Evolutionary conservation across 2,329 filamentous ascomycete genomes (phyloP).

Genomic region (Sclerotinia trifoliorum): DNA sequence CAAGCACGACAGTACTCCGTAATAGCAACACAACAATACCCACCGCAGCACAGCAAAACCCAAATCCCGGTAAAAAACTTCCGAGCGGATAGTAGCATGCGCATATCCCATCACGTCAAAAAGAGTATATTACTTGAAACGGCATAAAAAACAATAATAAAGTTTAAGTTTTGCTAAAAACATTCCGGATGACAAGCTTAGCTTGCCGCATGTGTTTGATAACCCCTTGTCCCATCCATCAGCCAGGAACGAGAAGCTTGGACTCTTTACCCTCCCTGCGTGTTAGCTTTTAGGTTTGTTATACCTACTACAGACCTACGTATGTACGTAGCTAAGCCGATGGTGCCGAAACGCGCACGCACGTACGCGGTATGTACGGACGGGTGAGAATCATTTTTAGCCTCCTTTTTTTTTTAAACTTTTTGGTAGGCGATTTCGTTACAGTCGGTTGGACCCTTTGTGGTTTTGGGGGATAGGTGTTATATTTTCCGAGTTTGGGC

Average conservation of each 20-base stretch:
- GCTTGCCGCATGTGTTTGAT: not conserved
- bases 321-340: not conserved
- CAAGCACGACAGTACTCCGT: too few species aligned
- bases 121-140: not conserved
- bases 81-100: not conserved
- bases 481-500: not conserved
- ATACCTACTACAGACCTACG: not conserved
- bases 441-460: slow-evolving; percentile 4
- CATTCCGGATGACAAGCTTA: not conserved
- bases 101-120: not conserved
- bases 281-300: too few species aligned
- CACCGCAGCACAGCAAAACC: not conserved
- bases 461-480: not conserved
- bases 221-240: not conserved
- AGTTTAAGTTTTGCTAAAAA: not conserved
- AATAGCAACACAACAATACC: too few species aligned
- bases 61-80: slow-evolving; percentile 2
- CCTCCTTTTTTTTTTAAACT: not conserved
- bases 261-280: not conserved
- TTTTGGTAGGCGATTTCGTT: too few species aligned
- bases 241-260: slow-evolving; percentile 15
- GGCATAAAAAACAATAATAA: not conserved
- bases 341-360: not conserved
- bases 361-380: not conserved
- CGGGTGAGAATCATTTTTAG: not conserved